Conservation (phyloP, 1,139 yeast species). For the Taphrina flavorubra region DNA sequence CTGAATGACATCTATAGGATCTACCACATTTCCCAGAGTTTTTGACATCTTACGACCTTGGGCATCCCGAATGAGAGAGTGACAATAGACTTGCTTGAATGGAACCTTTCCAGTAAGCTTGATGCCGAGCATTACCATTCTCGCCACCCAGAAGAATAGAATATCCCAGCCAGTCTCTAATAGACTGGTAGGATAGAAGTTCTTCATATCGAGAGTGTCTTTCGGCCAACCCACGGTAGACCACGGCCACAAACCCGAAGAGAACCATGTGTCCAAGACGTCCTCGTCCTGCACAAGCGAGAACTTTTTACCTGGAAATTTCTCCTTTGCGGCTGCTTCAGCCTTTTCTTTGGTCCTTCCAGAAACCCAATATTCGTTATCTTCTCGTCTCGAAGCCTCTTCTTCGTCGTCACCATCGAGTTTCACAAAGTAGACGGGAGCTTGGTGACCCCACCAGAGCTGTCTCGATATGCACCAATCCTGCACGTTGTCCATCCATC, state of each 20-base stretch:
- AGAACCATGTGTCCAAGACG: slow-evolving; percentile 98
- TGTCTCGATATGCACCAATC: slow-evolving; percentile 99
- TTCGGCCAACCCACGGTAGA: slow-evolving; percentile 97
- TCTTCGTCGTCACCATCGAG: slow-evolving; percentile 62
- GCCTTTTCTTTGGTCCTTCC: slow-evolving; percentile 87
- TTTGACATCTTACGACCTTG: slow-evolving; percentile 99
- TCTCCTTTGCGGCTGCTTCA: slow-evolving; percentile 72
- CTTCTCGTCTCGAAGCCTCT: slow-evolving; percentile 50
- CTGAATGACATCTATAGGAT: slow-evolving; percentile 88
- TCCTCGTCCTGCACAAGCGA: slow-evolving; percentile 89
- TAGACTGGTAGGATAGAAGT: slow-evolving; percentile 87
- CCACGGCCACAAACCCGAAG: slow-evolving; percentile 98
- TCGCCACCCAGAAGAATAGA: slow-evolving; percentile 96
- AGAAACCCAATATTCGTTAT: slow-evolving; percentile 86
- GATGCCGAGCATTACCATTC: slow-evolving; percentile 91
- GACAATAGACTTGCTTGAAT: slow-evolving; percentile 96
- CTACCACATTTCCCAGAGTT: slow-evolving; percentile 93
- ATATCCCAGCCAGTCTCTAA: slow-evolving; percentile 99
- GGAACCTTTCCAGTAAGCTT: slow-evolving; percentile 91
- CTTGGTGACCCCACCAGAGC: slow-evolving; percentile 99
- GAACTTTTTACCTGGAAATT: slow-evolving; percentile 72
- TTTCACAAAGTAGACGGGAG: slow-evolving; percentile 89
- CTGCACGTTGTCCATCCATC: slow-evolving; percentile 94
- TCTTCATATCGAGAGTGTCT: slow-evolving; percentile 69
- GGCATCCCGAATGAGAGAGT: slow-evolving; percentile 96